Conservation (phyloP, 352 stramenopile species). For the Blastocystis sp. region DNA sequence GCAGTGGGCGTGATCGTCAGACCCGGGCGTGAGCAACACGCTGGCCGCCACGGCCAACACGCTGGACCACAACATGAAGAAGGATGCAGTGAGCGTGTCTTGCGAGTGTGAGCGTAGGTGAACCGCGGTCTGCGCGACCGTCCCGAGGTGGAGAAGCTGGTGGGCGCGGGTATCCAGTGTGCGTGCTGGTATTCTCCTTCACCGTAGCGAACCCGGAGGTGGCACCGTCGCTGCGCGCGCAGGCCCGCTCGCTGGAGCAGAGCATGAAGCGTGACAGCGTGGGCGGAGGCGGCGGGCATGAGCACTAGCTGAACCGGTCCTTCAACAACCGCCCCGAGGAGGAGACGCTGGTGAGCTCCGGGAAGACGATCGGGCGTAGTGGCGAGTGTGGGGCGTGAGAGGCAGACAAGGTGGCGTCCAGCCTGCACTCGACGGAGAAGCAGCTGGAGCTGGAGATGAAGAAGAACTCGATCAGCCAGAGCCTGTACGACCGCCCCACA, state of each 20-base stretch:
- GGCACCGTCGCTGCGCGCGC: background rate
- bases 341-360: background rate
- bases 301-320: background rate
- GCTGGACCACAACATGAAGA: constrained; percentile 24
- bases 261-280: background rate
- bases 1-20: no score
- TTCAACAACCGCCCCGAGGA: background rate
- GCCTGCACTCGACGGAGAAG: constrained; percentile 26
- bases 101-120: no score
- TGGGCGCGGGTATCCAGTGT: background rate
- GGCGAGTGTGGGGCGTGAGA: background rate
- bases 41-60: background rate
- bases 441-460: constrained; percentile 20
- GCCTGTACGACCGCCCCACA: background rate
- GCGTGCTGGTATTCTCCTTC: background rate
- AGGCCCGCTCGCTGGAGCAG: background rate
- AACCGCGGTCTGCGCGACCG: background rate
- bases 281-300: background rate
- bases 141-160: background rate
- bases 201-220: background rate
- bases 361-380: constrained; percentile 25
- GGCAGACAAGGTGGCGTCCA: constrained; percentile 28
- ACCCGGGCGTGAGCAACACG: no score
- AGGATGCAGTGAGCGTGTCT: background rate
- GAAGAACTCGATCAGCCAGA: background rate